These are phyloP conservation scores for Choiromyces venosus DNA, from an alignment of 495 filamentous ascomycete genomes.

Conservation along the genomic window DNA sequence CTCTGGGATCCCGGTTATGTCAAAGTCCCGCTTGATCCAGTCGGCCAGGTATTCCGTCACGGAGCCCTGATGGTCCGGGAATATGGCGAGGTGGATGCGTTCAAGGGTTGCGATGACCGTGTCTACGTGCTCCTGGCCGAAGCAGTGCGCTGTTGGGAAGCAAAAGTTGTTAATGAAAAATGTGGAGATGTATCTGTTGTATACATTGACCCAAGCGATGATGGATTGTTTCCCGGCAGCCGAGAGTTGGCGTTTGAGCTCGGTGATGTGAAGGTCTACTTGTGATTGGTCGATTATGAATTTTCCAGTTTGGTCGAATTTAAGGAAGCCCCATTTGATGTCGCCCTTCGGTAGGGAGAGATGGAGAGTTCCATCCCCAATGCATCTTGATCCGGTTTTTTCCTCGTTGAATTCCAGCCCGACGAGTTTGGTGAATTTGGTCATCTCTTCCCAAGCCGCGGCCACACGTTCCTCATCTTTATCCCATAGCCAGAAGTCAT, in stretches of 20 bases:
- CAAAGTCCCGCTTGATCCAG: slow-evolving; percentile 53
- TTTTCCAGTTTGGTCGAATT: slow-evolving; percentile 52
- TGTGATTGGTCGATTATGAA: slow-evolving; percentile 60
- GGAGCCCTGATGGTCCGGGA: slow-evolving; percentile 44
- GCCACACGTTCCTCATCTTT: slow-evolving; percentile 50
- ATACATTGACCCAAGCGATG: slow-evolving; percentile 60
- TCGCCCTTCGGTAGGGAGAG: slow-evolving; percentile 51
- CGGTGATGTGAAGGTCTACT: slow-evolving; percentile 58
- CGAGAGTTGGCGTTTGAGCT: slow-evolving; percentile 55
- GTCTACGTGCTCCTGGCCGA: slow-evolving; percentile 59
- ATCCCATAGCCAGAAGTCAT: slow-evolving; percentile 68
- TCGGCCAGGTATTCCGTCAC: slow-evolving; percentile 56
- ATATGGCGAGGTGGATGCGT: slow-evolving; percentile 57
- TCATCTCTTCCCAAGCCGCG: slow-evolving; percentile 57
- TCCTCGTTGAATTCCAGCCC: slow-evolving; percentile 55
- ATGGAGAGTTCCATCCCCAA: slow-evolving; percentile 38
- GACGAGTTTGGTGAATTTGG: slow-evolving; percentile 51
- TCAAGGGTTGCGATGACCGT: slow-evolving; percentile 56
- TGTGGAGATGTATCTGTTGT: slow-evolving; percentile 59
- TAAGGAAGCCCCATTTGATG: slow-evolving; percentile 63
- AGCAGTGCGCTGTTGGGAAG: slow-evolving; percentile 56
- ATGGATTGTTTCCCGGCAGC: slow-evolving; percentile 51
- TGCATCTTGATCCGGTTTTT: slow-evolving; percentile 57
- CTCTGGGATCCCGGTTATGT: slow-evolving; percentile 55
- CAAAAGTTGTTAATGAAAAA: slow-evolving; percentile 66